Conservation (phyloP, 1,139 yeast species). For the Eremothecium gossypii region DNA sequence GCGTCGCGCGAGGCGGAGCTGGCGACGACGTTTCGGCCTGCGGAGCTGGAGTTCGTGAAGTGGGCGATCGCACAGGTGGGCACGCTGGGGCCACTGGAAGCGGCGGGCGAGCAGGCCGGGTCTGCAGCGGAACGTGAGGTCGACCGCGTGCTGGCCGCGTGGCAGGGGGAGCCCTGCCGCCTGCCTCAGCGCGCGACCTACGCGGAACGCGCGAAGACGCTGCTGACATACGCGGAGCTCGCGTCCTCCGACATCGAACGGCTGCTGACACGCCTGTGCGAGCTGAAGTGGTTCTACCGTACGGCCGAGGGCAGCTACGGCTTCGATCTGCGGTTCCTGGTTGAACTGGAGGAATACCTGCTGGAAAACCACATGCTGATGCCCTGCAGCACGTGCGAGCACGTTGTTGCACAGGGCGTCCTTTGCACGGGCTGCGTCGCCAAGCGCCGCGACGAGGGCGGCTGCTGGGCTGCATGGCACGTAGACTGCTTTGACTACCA, state of each 20-base stretch:
- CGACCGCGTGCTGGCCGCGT: slow-evolving; percentile 10
- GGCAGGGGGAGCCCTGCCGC: slow-evolving; percentile 8
- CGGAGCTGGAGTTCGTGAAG: slow-evolving; percentile 24
- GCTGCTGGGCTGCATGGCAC: slow-evolving; percentile 18
- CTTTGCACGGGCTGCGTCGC: slow-evolving; percentile 13
- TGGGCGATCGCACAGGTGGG: slow-evolving; percentile 18
- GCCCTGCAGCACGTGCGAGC: slow-evolving; percentile 18
- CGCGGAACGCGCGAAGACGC: slow-evolving; percentile 17
- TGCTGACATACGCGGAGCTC: slow-evolving; percentile 15
- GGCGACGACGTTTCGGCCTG: slow-evolving; percentile 22
- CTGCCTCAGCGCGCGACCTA: slow-evolving; percentile 7
- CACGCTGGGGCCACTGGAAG: not conserved
- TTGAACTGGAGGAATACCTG: slow-evolving; percentile 23
- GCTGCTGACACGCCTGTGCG: slow-evolving; percentile 16
- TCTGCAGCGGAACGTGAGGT: slow-evolving; percentile 12
- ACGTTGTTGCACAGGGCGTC: slow-evolving; percentile 21
- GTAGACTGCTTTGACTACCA: slow-evolving; percentile 27
- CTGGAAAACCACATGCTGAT: slow-evolving; percentile 12
- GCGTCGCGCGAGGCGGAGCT: slow-evolving; percentile 21
- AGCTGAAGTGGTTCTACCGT: slow-evolving; percentile 24
- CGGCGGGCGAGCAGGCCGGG: not conserved
- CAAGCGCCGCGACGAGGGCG: not conserved
- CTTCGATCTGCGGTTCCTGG: slow-evolving; percentile 19
- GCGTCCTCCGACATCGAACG: slow-evolving; percentile 18
- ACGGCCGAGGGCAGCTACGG: slow-evolving; percentile 20